Conservation (phyloP, 73 alveolate genomes). For the Tetrahymena malaccensis region DNA sequence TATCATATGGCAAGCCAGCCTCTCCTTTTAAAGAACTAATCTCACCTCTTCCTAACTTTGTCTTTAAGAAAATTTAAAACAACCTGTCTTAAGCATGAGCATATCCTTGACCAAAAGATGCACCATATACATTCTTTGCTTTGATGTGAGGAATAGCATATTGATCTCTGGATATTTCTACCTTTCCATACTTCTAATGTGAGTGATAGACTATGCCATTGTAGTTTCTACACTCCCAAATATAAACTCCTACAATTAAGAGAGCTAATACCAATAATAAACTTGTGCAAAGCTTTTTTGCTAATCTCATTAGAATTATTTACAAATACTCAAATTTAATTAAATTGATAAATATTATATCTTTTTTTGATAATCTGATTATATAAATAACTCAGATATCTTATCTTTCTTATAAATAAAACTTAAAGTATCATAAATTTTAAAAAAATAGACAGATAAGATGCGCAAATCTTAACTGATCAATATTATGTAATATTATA, state of each 20-base stretch:
- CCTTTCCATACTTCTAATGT: background rate
- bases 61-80: slow-evolving; percentile 2
- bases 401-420: background rate
- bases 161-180: slow-evolving; percentile 28
- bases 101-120: slow-evolving; percentile 18
- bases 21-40: slow-evolving; percentile 26
- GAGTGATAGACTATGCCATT: background rate
- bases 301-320: background rate
- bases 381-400: background rate
- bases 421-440: background rate
- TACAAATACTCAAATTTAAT: background rate
- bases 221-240: background rate
- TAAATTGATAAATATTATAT: background rate
- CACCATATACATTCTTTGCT: slow-evolving; percentile 13
- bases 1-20: background rate
- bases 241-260: background rate
- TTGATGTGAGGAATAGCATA: slow-evolving; percentile 34
- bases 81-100: slow-evolving; percentile 41
- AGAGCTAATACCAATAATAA: background rate
- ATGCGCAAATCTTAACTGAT: background rate
- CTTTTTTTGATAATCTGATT: background rate
- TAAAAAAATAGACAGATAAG: background rate
- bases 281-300: background rate
- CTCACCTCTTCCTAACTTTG: slow-evolving; percentile 25
- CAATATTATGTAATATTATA: too few species aligned